Evolutionary conservation across 2,329 filamentous ascomycete species (phyloP).

Genomic region (Ceratocystis huliohia): DNA sequence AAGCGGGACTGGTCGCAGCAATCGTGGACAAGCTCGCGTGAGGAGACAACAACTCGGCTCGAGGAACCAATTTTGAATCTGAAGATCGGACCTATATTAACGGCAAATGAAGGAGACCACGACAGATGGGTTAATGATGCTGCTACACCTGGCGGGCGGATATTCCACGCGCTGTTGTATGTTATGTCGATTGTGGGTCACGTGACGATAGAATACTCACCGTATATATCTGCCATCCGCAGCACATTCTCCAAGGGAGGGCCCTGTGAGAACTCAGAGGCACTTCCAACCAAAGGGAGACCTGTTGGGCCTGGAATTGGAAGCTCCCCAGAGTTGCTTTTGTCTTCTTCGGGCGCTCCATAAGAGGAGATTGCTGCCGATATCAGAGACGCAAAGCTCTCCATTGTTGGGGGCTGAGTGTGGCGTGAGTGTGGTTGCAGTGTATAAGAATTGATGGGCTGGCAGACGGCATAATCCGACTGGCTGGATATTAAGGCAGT

Average conservation of each 20-base stretch:
- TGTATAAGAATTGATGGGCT: neutral
- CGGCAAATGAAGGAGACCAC: neutral
- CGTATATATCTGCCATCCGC: conserved; percentile 51
- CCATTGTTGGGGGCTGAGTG: conserved; percentile 3
- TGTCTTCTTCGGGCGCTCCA: neutral
- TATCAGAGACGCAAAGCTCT: conserved; percentile 9
- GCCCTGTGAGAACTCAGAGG: conserved; percentile 49
- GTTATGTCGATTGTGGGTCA: neutral
- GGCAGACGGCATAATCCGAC: neutral
- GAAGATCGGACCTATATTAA: conserved; percentile 43
- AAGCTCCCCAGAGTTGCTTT: conserved; percentile 24
- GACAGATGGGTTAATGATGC: neutral
- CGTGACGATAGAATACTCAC: conserved; percentile 29
- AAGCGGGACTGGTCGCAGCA: conserved; percentile 55
- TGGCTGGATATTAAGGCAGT: neutral
- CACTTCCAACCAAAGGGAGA: conserved; percentile 53
- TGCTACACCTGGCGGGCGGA: no score
- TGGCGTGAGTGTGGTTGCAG: neutral
- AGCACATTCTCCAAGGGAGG: conserved; percentile 42
- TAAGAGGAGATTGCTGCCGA: conserved; percentile 8
- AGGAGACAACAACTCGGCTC: conserved; percentile 39
- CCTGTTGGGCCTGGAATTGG: conserved; percentile 52
- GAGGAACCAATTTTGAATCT: conserved; percentile 39
- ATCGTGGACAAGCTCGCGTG: conserved; percentile 47
- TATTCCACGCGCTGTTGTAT: neutral